Base-by-base conservation (phyloP, 768 basidiomycete species). In the Suillus luteus region DNA sequence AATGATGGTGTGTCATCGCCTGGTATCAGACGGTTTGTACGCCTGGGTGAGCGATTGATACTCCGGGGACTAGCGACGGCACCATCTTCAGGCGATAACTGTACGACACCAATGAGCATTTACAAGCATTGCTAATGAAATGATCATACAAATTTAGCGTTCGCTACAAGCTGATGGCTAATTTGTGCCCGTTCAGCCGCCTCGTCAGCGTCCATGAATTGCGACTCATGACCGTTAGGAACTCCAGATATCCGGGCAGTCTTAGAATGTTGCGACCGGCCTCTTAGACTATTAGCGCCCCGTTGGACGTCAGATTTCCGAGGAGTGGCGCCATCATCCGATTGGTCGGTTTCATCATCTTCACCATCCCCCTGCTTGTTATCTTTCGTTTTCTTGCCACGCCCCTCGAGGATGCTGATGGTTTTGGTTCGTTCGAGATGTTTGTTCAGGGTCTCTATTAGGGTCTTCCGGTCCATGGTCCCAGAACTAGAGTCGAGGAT, bases 191-290 rank as follows among this genome's bases (percentile, higher is more conserved):
- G 85, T 9, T 92, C 92, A 68, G 89, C 82, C 14, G 84, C 87
- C 60, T 93, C 92, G 67, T 95, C 92, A 4, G 93, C 93, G 73
- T 95, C 93, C 89, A 93, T 89, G 70, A 94, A 94, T 69, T 93
- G 93, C 12, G 93, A 94, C 3, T 83, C 82, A 7, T 86, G 85
- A 19, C 86, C 86, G 70, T 76, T 81, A 59, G 81, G 81, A 2
- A 70, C 72, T 35, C 76, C 75, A 5, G 83, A 82, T 31, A 66
- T 66, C 46, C 85, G 81, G 33, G 77, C 67, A 35, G 76, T 64
- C 46, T 75, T 76, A 7, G 68, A 38, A 64, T 62, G 69, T 64
- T 77, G 79, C 14, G 71, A 70, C 24, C 71, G 73, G 24, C 74
- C 62, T 76, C 75, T 40, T 40, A 67, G 71, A 24, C 77, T 69